Base-by-base conservation (phyloP, 2,329 filamentous ascomycete species). In the Alternaria rosae region DNA sequence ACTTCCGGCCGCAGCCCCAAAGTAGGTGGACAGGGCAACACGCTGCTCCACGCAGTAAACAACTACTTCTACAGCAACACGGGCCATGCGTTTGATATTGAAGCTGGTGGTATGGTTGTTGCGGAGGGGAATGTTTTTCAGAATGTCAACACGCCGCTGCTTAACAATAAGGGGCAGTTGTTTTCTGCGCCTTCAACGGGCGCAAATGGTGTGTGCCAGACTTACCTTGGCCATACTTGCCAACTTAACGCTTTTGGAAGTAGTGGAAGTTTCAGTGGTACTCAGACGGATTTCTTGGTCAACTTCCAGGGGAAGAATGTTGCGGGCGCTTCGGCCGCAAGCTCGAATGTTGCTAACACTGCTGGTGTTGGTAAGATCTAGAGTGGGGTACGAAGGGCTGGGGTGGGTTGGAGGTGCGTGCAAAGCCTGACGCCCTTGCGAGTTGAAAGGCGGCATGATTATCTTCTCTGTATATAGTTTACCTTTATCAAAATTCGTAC, bases 51-150 rank as follows among this genome's bases (percentile, higher is more conserved):
- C 23, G 67, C 63, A 4, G 64, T 67, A 11, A 70, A 70, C 64
- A 70, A 70, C 38, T 61, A 63, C 52, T 70, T 51, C 38, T 47
- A 61, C 10, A 59, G 64, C 23, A 69, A 57, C 57, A 55, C 44
- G 10, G 67, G 67, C 1, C 66, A 69, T 41, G 64, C 64, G 0
- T 65, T 70, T 57, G 65, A 68, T 11, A 64, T 59, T 35, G 54
- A 60, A 8, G 47, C 50, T 0, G 59, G 54, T 10, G 55, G 43
- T 9, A 47, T 54, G 20, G 57, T 61, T 3, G 35, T 70, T 21
- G 52, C 59, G 1, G 67, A 70, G 52, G 67, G 67, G 10, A 70
- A 70, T 28, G 59, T 59, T 1, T 69, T 70, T 12, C 38, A 65
- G 28, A 60, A 64, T 21, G 61, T 68, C 28, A 54, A 52, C 23